Percentiles rank a stretch among this genome's conserved stretches.
phyloP scores from a whole-genome alignment of 306 rosid genomes.

The Prosopis cineraria region DNA sequence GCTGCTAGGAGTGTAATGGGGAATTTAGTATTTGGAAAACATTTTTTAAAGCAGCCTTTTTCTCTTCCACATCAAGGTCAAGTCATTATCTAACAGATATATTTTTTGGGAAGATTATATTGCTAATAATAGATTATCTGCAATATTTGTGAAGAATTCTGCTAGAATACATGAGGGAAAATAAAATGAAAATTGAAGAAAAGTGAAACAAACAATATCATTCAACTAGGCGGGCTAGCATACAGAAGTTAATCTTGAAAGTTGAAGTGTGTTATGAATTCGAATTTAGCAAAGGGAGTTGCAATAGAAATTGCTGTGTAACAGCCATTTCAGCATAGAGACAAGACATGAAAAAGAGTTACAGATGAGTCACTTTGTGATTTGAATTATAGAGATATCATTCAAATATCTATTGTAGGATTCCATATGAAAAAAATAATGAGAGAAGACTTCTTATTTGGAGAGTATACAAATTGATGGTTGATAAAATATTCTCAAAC shows the following conservation, averaged over 20 bases:
- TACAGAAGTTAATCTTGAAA: neutral
- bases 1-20: too few relatives aligned
- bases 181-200: neutral
- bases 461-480: neutral
- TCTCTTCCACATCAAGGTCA: neutral
- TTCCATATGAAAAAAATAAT: neutral
- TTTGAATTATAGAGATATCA: neutral
- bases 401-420: neutral
- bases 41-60: neutral
- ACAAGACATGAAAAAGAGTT: neutral
- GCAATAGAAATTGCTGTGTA: neutral
- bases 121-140: neutral
- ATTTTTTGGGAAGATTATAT: neutral
- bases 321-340: neutral
- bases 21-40: neutral
- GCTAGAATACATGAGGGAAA: neutral
- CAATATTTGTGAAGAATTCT: neutral
- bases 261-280: neutral
- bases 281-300: neutral
- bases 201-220: neutral
- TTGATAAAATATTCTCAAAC: neutral
- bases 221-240: neutral
- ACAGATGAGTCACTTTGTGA: neutral
- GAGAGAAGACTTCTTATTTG: neutral
- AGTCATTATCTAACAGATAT: neutral